These are phyloP conservation scores for Fagopyrum esculentum DNA, from an alignment of 148 eudicot species.

Conservation along the genomic window DNA sequence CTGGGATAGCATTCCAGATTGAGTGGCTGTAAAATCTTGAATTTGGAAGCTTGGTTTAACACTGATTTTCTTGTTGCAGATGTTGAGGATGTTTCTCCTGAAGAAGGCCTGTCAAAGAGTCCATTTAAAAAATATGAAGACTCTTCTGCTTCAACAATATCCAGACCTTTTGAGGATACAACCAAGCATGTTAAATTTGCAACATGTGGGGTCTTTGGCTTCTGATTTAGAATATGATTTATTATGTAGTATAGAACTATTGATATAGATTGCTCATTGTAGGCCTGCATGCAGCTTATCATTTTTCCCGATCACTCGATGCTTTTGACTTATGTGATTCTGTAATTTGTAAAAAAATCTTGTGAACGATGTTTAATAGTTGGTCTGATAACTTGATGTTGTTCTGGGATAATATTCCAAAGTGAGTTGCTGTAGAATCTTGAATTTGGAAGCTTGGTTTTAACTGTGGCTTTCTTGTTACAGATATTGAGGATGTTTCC, in stretches of 20 bases:
- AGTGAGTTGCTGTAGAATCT: background rate
- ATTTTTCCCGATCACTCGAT: background rate
- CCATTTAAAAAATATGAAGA: slow-evolving; percentile 57
- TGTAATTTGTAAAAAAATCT: background rate
- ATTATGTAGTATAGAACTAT: no score
- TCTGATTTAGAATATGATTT: no score
- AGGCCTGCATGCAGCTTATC: background rate
- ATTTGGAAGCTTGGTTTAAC: background rate
- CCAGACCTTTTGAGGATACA: slow-evolving; percentile 14
- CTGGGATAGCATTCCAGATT: background rate
- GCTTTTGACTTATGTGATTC: background rate
- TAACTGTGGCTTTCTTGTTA: slow-evolving; percentile 15
- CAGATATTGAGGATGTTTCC: slow-evolving; percentile 87
- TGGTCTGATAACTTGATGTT: background rate
- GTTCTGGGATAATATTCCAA: background rate
- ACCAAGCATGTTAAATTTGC: no score
- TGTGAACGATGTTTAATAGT: background rate
- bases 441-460: background rate
- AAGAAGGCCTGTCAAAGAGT: slow-evolving; percentile 53
- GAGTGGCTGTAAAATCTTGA: background rate
- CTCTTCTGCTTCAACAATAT: slow-evolving; percentile 27
- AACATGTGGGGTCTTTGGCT: no score
- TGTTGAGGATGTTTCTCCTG: slow-evolving; percentile 83
- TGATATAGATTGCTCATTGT: background rate
- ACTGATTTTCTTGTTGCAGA: slow-evolving; percentile 37